Conservation (phyloP, 2,329 filamentous ascomycete species). For the Coniochaeta sp. region DNA sequence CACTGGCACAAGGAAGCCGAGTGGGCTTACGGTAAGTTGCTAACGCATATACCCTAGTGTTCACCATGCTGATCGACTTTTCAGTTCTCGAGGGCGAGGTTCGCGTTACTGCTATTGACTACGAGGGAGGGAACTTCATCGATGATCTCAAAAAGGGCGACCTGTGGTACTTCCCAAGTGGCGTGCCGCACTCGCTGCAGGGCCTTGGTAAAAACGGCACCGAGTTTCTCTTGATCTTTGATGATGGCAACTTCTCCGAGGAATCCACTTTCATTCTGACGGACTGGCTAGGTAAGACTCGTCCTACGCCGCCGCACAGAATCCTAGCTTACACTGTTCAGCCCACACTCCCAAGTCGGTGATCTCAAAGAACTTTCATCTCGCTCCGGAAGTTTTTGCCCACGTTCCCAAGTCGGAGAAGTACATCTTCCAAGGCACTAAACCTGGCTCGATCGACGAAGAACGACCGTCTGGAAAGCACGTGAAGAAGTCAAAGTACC, state of each 20-base stretch:
- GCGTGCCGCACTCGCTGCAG: conserved; percentile 70
- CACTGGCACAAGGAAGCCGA: conserved; percentile 79
- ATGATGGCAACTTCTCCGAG: conserved; percentile 44
- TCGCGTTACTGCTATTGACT: neutral
- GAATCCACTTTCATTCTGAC: conserved; percentile 66
- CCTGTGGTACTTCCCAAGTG: conserved; percentile 74
- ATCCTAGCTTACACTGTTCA: conserved; percentile 12
- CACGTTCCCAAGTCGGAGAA: conserved; percentile 60
- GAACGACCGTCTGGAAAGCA: conserved; percentile 54
- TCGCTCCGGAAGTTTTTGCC: conserved; percentile 62
- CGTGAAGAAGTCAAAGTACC: conserved; percentile 58
- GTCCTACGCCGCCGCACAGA: neutral
- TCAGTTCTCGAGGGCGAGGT: conserved; percentile 52
- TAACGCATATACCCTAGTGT: neutral
- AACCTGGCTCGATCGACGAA: conserved; percentile 55
- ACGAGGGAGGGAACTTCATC: conserved; percentile 68
- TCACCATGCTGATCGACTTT: neutral
- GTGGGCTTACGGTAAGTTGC: conserved; percentile 54
- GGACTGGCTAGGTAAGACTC: conserved; percentile 56
- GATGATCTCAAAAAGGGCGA: conserved; percentile 72
- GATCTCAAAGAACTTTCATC: conserved; percentile 67
- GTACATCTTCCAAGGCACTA: conserved; percentile 69
- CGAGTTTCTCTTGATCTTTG: conserved; percentile 41
- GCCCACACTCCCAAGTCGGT: conserved; percentile 66
- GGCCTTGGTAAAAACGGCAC: conserved; percentile 57